Evolutionary conservation across 306 rosid species (phyloP), one percentile per base, ranked within the genome.

Genomic region (Vigna nakashimae): DNA sequence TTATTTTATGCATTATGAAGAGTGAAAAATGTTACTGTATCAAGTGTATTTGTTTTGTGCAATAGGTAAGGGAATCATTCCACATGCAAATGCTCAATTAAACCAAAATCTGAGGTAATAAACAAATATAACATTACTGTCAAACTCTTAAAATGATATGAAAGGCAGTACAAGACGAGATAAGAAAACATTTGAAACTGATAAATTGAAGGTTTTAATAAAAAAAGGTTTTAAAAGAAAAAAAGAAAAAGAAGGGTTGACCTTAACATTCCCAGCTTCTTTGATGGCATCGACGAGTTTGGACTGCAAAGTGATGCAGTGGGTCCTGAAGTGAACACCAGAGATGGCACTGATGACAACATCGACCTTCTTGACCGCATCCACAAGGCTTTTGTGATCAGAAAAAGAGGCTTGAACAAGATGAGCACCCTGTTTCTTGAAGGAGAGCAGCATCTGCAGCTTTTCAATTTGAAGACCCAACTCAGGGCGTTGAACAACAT

Each of bases 261-360:
- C 98, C 98, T 90, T 90, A 13, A 94, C 28, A 49, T 94, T 94
- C 15, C 91, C 91, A 2, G 98, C 97, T 46, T 86, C 77, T 81
- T 86, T 91, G 75, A 94, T 92, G 81, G 97, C 98, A 4, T 89
- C 80, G 17, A 92, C 87, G 1, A 94, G 97, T 76, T 94, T 86
- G 84, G 92, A 93, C 76, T 94, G 98, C 80, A 90, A 1, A 17
- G 82, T 14, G 51, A 92, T 11, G 72, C 88, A 79, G 77, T 94
- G 97, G 48, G 69, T 87, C n/a, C 98, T 83, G 63, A 88, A 86
- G 62, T 92, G 98, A 15, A 86, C 96, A 1, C 97, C 97, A 0
- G 97, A 92, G 73, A 92, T 88, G 83, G 95, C 83, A 48, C 91
- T 92, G 28, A 94, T 82, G 20, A 94, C 97, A 22, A 94, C 93